Evolutionary conservation across 495 filamentous ascomycete species (phyloP).

Genomic region (Penicillium robsamsonii): DNA sequence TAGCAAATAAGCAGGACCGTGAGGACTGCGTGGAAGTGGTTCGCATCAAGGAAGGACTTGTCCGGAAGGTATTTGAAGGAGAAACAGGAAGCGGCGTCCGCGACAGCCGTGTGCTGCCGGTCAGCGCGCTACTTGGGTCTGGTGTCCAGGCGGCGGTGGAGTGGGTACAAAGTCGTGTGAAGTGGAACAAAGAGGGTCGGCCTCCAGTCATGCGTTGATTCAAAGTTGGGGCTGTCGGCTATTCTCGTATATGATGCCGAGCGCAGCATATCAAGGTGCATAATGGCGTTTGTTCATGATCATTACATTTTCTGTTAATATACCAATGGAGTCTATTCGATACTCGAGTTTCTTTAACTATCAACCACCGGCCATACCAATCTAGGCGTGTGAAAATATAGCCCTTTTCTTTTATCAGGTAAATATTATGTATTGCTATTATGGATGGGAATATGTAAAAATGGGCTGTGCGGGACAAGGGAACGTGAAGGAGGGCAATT

Average conservation of each 20-base stretch:
- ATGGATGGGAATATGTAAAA: neutral
- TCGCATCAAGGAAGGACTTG: conserved; percentile 91
- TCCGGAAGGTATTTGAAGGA: conserved; percentile 91
- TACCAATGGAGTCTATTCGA: conserved; percentile 21
- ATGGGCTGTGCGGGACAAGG: neutral
- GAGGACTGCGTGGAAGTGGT: conserved; percentile 98
- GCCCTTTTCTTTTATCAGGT: neutral
- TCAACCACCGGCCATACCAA: neutral
- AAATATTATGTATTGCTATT: conserved; percentile 2
- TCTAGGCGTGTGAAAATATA: neutral
- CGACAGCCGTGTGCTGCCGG: conserved; percentile 86
- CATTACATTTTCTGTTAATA: conserved; percentile 22
- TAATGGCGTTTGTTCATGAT: conserved; percentile 25
- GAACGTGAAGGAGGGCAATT: neutral
- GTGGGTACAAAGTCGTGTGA: conserved; percentile 86
- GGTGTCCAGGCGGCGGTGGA: conserved; percentile 94
- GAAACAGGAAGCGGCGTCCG: conserved; percentile 79
- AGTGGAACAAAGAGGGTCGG: conserved; percentile 91
- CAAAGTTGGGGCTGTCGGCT: neutral
- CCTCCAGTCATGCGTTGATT: conserved; percentile 87
- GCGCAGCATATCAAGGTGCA: conserved; percentile 15
- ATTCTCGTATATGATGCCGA: conserved; percentile 2
- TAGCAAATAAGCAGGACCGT: conserved; percentile 96
- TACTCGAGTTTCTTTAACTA: neutral
- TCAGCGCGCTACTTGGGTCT: conserved; percentile 85